A percentile compares a stretch with the other conserved stretches of the same genome.
Evolutionary conservation across 495 filamentous ascomycete species (phyloP).

Genomic region (Pyronema omphalodes): DNA sequence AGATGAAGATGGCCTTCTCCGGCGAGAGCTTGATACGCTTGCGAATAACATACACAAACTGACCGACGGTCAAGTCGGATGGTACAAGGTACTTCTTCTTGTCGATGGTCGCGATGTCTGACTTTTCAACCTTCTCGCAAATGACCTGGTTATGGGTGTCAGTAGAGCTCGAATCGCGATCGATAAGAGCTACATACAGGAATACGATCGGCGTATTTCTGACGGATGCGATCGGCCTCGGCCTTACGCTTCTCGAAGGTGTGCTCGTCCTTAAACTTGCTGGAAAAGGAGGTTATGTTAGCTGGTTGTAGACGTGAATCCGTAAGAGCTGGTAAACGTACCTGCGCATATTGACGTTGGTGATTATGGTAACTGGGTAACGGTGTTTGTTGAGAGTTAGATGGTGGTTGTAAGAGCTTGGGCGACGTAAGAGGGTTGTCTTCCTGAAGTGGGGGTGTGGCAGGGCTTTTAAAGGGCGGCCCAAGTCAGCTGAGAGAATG

Average conservation of each 20-base stretch:
- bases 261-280: slow-evolving; percentile 99
- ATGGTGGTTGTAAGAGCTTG: neutral
- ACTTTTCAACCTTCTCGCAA: slow-evolving; percentile 99
- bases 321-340: slow-evolving; percentile 12
- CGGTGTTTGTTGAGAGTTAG: slow-evolving; percentile 7
- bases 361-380: neutral
- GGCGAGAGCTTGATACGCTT: slow-evolving; percentile 99
- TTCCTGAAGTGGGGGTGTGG: slow-evolving; percentile 1
- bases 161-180: neutral
- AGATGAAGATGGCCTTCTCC: slow-evolving; percentile 99
- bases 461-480: neutral
- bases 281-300: slow-evolving; percentile 27
- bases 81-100: slow-evolving; percentile 99
- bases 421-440: neutral
- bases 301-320: neutral
- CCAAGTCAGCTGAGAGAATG: neutral
- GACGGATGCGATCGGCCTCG: slow-evolving; percentile 94
- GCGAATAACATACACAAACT: slow-evolving; percentile 99
- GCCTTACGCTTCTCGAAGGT: slow-evolving; percentile 99
- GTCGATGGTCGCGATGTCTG: slow-evolving; percentile 98
- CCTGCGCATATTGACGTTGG: slow-evolving; percentile 14
- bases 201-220: slow-evolving; percentile 98
- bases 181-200: slow-evolving; percentile 46
- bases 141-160: slow-evolving; percentile 48
- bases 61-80: slow-evolving; percentile 91